Percentiles rank a stretch among this genome's conserved stretches.
phyloP scores from a whole-genome alignment of 2,329 filamentous ascomycete genomes.

The Diplodia intermedia region DNA sequence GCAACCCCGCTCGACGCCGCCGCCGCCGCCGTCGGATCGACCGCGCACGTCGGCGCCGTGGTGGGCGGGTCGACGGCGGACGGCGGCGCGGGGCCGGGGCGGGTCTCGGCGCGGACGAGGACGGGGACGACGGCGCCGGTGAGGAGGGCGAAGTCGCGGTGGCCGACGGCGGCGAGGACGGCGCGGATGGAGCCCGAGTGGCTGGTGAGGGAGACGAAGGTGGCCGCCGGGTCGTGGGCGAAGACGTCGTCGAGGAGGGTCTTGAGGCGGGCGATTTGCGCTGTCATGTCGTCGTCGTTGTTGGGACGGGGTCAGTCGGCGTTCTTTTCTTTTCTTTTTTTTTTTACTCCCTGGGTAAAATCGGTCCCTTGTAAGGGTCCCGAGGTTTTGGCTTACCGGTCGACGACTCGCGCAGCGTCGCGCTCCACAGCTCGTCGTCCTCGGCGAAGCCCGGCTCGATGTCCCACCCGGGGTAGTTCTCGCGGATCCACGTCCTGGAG shows the following conservation, averaged over 20 bases:
- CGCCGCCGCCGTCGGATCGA: conserved; percentile 10
- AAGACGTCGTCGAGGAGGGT: conserved; percentile 63
- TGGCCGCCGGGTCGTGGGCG: conserved; percentile 52
- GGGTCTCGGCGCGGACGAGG: conserved; percentile 65
- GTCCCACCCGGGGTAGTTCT: conserved; percentile 59
- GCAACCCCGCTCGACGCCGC: neutral
- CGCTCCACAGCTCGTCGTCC: conserved; percentile 61
- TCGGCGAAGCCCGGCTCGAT: conserved; percentile 70
- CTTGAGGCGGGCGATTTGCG: conserved; percentile 36
- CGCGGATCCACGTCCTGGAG: conserved; percentile 60
- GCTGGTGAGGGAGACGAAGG: conserved; percentile 62
- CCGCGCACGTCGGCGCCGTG: conserved; percentile 25
- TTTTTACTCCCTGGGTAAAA: too few relatives aligned
- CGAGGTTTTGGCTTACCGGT: conserved; percentile 7
- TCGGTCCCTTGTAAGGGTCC: too few relatives aligned
- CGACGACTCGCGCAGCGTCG: conserved; percentile 35
- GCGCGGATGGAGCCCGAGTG: conserved; percentile 67
- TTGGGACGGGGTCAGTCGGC: too few relatives aligned
- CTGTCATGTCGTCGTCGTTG: neutral
- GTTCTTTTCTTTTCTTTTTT: too few relatives aligned
- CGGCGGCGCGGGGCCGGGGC: conserved; percentile 34
- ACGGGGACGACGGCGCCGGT: conserved; percentile 74
- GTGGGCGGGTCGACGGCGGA: conserved; percentile 20
- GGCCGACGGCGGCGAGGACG: conserved; percentile 64
- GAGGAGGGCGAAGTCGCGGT: conserved; percentile 66